Evolutionary conservation across 2,329 filamentous ascomycete species (phyloP), one percentile per base, ranked within the genome.

Genomic region (Acephala macrosclerotiorum): DNA sequence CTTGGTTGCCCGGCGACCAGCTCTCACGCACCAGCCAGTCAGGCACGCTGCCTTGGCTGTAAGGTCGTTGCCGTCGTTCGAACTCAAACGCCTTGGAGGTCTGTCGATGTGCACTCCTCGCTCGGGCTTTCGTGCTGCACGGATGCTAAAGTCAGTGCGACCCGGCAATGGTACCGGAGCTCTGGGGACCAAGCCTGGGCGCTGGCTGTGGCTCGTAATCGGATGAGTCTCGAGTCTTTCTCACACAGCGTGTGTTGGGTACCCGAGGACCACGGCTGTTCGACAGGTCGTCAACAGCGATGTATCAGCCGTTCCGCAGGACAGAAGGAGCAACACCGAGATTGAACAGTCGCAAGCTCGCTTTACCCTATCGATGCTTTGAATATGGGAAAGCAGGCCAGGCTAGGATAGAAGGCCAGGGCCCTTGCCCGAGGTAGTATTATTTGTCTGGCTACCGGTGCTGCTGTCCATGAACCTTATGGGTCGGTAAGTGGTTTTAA

Each of bases 101-200:
- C 33, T 49, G n/a, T 33, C 29, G 29, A 33, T 9, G 29, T 33
- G 29, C 29, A 33, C 9, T 33, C 29, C 4, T 5, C 4, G 20
- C 22, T n/a, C 35, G 38, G 38, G 29, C 7, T 29, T n/a, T 20
- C 49, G 53, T 47, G 33, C 53, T 61, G 49, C 49, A 53, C 49
- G 49, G 49, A 29, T 53, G 18, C 45, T 25, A 36, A 53, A 51
- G 65, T 64, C 65, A 67, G 61, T 61, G 26, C 61, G 26, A 20
- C 61, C 60, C 57, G 60, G 61, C 40, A 20, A 22, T 51, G 35
- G 65, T 60, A 61, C 65, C 65, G 58, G 58, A 40, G 35, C 42
- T 45, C 33, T 49, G 47, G 61, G 53, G 47, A 47, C 49, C 56
- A 35, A 33, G 60, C 60, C 40, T 56, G 11, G 45, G 14, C 40